phyloP scores from a whole-genome alignment of 2,329 filamentous ascomycete genomes.

The Exophiala phaeomuriformis region DNA sequence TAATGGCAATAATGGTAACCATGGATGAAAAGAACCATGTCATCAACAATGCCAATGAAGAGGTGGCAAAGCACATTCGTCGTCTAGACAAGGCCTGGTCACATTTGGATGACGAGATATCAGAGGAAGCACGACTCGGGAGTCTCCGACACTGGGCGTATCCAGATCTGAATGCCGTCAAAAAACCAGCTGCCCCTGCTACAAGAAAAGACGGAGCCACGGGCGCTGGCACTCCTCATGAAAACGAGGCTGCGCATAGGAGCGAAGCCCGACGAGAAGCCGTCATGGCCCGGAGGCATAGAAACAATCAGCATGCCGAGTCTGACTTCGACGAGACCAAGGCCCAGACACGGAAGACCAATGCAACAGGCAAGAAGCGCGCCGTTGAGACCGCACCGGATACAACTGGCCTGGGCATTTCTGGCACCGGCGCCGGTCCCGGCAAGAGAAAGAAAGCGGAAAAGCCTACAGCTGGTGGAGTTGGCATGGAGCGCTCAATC shows the following conservation, averaged over 20 bases:
- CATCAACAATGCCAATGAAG: slow-evolving; percentile 83
- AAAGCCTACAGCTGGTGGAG: slow-evolving; percentile 33
- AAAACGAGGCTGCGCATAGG: slow-evolving; percentile 74
- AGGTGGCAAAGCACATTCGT: slow-evolving; percentile 72
- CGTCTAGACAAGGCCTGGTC: slow-evolving; percentile 84
- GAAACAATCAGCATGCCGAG: slow-evolving; percentile 57
- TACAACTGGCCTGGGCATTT: slow-evolving; percentile 57
- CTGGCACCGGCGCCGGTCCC: slow-evolving; percentile 48
- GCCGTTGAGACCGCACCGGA: slow-evolving; percentile 44
- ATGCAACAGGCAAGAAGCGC: slow-evolving; percentile 54
- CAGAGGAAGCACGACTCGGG: slow-evolving; percentile 87
- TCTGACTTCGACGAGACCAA: slow-evolving; percentile 68
- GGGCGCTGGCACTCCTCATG: slow-evolving; percentile 47
- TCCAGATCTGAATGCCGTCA: slow-evolving; percentile 65
- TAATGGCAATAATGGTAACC: slow-evolving; percentile 78
- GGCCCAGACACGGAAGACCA: slow-evolving; percentile 51
- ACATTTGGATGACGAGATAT: slow-evolving; percentile 80
- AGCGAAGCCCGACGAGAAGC: slow-evolving; percentile 81
- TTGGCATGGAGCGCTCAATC: slow-evolving; percentile 60
- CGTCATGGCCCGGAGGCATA: slow-evolving; percentile 48
- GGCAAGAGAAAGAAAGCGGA: slow-evolving; percentile 66
- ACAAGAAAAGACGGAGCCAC: slow-evolving; percentile 61
- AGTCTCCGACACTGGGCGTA: slow-evolving; percentile 95
- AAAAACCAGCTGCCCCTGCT: slow-evolving; percentile 45
- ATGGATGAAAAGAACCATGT: slow-evolving; percentile 98